A percentile compares a stretch with the other conserved stretches of the same genome.
Conservation (phyloP, 2,329 filamentous ascomycete genomes). For the Coniochaeta sp. region DNA sequence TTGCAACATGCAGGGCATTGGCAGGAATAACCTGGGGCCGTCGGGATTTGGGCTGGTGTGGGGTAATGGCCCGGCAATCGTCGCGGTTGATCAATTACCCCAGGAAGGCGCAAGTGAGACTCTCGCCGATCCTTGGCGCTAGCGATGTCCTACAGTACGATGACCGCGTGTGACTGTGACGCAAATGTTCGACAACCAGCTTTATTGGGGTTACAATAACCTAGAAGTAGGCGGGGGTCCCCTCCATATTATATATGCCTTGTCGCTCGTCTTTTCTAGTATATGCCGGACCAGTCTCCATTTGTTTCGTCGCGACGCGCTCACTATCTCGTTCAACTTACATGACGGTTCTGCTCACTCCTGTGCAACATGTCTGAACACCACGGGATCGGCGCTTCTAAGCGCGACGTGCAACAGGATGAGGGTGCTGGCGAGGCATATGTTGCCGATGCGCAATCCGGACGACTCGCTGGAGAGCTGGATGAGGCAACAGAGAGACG, state of each 20-base stretch:
- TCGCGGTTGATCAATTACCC: background rate
- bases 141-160: too few species aligned
- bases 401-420: background rate
- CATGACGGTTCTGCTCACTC: background rate
- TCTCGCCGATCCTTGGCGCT: background rate
- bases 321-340: background rate
- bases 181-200: background rate
- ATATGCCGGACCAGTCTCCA: background rate
- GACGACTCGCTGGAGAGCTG: slow-evolving; percentile 8
- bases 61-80: too few species aligned
- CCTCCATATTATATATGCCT: background rate
- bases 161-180: background rate
- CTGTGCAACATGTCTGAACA: background rate
- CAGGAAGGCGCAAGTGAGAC: background rate
- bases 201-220: background rate
- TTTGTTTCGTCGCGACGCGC: background rate
- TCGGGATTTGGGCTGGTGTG: too few species aligned
- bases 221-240: background rate
- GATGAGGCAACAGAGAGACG: slow-evolving; percentile 22
- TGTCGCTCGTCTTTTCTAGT: background rate
- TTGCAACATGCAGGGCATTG: background rate
- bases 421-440: background rate
- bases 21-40: background rate
- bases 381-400: background rate
- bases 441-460: background rate